A percentile compares a stretch with the other conserved stretches of the same genome.
Conservation (phyloP, 306 rosid species). For the Ammopiptanthus mongolicus region DNA sequence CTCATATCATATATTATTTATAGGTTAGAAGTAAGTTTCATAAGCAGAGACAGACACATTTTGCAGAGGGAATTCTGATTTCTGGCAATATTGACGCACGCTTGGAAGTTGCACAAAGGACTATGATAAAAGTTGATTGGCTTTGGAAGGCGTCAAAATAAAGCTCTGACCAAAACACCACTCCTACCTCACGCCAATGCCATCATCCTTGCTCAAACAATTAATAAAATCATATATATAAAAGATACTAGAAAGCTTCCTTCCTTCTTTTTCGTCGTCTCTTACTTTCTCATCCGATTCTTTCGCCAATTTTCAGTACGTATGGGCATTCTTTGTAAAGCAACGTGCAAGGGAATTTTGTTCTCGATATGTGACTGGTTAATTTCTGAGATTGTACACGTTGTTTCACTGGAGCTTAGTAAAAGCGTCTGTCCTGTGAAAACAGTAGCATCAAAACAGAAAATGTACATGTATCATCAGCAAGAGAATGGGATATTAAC, state of each 20-base stretch:
- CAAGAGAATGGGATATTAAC: neutral
- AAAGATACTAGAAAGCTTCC: neutral
- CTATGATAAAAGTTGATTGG: conserved; percentile 32
- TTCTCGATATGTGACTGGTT: neutral
- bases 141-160: conserved; percentile 29
- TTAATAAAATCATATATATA: neutral
- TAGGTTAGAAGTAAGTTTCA: conserved; percentile 7
- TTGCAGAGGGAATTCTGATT: conserved; percentile 7
- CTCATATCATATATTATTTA: neutral
- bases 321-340: neutral
- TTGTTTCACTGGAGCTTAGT: conserved; percentile 26
- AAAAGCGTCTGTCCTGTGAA: neutral
- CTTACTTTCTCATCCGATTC: conserved; percentile 8
- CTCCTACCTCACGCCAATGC: conserved; percentile 30
- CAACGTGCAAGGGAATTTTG: neutral
- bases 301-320: neutral
- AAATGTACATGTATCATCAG: neutral
- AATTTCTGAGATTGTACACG: conserved; percentile 5
- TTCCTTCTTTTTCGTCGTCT: neutral
- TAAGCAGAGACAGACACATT: conserved; percentile 15
- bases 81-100: conserved; percentile 39
- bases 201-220: neutral
- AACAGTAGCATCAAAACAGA: conserved; percentile 18
- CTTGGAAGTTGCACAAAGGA: conserved; percentile 21
- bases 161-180: conserved; percentile 23